Conservation (phyloP, 768 basidiomycete species). For the Chlorophyllum brunneum region DNA sequence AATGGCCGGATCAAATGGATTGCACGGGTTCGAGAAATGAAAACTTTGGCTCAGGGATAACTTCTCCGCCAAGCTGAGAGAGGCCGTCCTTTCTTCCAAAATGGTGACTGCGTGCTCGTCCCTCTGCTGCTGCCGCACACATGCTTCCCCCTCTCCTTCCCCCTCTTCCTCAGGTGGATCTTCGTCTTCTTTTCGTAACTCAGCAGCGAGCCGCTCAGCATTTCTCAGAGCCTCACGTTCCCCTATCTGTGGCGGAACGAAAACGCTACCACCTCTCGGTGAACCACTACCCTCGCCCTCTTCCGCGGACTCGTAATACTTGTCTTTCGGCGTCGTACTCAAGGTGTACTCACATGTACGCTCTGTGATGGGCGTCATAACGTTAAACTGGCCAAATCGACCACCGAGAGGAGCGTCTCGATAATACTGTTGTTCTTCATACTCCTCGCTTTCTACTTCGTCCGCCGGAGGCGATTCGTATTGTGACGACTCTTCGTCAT, state of each 20-base stretch:
- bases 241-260: slow-evolving; percentile 29
- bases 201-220: slow-evolving; percentile 51
- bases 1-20: slow-evolving; percentile 72
- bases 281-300: slow-evolving; percentile 22
- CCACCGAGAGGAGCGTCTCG: slow-evolving; percentile 61
- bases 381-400: slow-evolving; percentile 77
- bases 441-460: slow-evolving; percentile 24
- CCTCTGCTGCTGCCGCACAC: slow-evolving; percentile 16
- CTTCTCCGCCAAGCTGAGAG: slow-evolving; percentile 62
- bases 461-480: slow-evolving; percentile 28
- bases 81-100: slow-evolving; percentile 60
- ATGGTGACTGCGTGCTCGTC: slow-evolving; percentile 23
- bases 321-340: slow-evolving; percentile 52
- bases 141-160: slow-evolving; percentile 21
- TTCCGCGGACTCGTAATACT: slow-evolving; percentile 18
- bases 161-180: slow-evolving; percentile 28
- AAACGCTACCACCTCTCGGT: slow-evolving; percentile 19
- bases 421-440: slow-evolving; percentile 37
- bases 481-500: slow-evolving; percentile 19
- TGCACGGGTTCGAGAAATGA: slow-evolving; percentile 82
- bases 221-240: slow-evolving; percentile 47
- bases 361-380: slow-evolving; percentile 98
- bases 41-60: slow-evolving; percentile 60
- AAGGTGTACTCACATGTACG: slow-evolving; percentile 81
- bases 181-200: slow-evolving; percentile 34